A percentile compares a stretch with the other conserved stretches of the same genome.
phyloP scores from a whole-genome alignment of 495 filamentous ascomycete genomes.

The Neurospora terricola region DNA sequence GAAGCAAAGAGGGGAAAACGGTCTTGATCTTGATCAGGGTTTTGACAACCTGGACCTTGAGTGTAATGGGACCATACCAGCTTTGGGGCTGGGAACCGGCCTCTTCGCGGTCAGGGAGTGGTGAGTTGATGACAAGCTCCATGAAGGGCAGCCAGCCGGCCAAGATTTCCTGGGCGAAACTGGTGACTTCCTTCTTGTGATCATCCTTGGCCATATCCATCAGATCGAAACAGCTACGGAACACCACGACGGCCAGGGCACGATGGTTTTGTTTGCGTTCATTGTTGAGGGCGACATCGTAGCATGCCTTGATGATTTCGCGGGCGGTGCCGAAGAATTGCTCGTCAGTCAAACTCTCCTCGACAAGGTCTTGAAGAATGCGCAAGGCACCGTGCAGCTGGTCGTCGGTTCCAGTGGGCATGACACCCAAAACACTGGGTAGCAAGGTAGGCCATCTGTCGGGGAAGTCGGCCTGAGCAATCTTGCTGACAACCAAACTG shows the following conservation, averaged over 20 bases:
- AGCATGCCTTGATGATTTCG: conserved; percentile 72
- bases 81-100: conserved; percentile 31
- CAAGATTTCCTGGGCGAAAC: conserved; percentile 78
- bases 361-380: conserved; percentile 81
- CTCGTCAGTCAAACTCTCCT: conserved; percentile 84
- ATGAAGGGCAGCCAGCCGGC: conserved; percentile 83
- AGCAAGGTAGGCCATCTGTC: conserved; percentile 86
- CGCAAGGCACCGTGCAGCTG: conserved; percentile 84
- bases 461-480: conserved; percentile 86
- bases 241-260: conserved; percentile 76
- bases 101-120: conserved; percentile 47
- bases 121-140: conserved; percentile 55
- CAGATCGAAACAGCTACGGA: conserved; percentile 83
- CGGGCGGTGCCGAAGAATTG: conserved; percentile 85
- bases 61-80: conserved; percentile 69
- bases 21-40: conserved; percentile 81
- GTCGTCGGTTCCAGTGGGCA: conserved; percentile 57
- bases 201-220: conserved; percentile 93
- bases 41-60: conserved; percentile 88
- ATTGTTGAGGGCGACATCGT: conserved; percentile 68
- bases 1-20: conserved; percentile 73
- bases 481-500: conserved; percentile 87
- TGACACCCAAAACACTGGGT: conserved; percentile 65
- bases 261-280: conserved; percentile 62
- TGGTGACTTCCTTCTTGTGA: conserved; percentile 71